Evolutionary conservation across 257 asterid species (phyloP), one percentile per base, ranked within the genome.

Genomic region (Rehmannia glutinosa): DNA sequence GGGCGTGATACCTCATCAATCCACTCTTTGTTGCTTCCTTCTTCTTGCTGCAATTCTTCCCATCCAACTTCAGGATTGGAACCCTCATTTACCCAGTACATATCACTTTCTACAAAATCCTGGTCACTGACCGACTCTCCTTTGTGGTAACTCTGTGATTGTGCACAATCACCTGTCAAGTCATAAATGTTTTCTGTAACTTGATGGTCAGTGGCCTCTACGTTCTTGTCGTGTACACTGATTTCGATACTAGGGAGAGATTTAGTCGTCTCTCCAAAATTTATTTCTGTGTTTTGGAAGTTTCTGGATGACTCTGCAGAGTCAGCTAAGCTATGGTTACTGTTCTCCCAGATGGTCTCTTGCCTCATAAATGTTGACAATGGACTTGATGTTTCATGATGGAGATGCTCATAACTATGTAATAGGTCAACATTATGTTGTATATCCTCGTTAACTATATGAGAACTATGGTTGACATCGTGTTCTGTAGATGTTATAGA

Each of bases 1-100:
- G 98, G 98, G 46, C 98, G 95, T 24, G 98, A 84, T 17, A 92
- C 83, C 76, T 89, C 88, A 38, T 49, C 75, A 68, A 87, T 80
- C 98, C 98, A 92, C 61, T 89, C 92, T 17, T 61, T 80, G 61
- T 68, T 67, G 72, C 19, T 68, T 42, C 46, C 83, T 46, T 33
- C 75, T 41, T 39, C 73, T 56, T 83, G 83, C 36, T 80, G 77
- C 75, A 65, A 62, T 63, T 78, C 92, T 69, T 85, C 89, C 88
- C 92, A 83, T 63, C 69, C 95, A 63, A 23, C 72, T 47, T 77
- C 81, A 7, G 66, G 42, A 57, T 78, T 76, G 43, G 80, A 81
- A 47, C 63, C 78, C 60, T 81, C 86, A 71, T 80, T 80, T 64
- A 61, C 84, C 85, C 89, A 81, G n/a, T 70, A 71, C 32, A 78